Base-by-base conservation (phyloP, 2,329 filamentous ascomycete species). In the Fonsecaea monophora region DNA sequence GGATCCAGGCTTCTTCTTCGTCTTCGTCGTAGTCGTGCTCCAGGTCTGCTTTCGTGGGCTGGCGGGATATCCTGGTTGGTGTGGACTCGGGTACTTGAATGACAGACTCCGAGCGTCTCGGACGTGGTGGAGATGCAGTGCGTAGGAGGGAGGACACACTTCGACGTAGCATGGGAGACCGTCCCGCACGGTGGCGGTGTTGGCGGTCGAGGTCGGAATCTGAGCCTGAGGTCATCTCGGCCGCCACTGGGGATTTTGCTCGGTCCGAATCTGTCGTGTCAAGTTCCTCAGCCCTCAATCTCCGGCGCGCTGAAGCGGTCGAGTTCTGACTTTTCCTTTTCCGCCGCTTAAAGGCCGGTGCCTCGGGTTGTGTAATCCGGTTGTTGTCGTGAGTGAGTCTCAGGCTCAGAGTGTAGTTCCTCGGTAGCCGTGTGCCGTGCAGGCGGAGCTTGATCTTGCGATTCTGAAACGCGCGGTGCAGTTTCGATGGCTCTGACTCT, bases 381-480 rank as follows among this genome's bases (percentile, higher is more conserved):
- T 84, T 80, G 61, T 85, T 82, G 10, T 74, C 73, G 60, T 76
- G 79, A 1, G 82, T 83, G 13, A 88, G 81, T 12, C 86, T 85
- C 13, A 86, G 73, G 57, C 82, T 81, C 18, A 88, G 69, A 4
- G 85, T 85, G 68, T 89, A 89, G 6, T 79, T 75, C 8, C 75
- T 74, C 1, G 87, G 86, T 1, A 89, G 77, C 25, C 82, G 82
- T 1, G 80, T 79, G 12, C 87, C 86, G 68, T 86, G 80, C 1
- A 89, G 78, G 15, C 81, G 80, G 10, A 89, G 72, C 38, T 84
- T 80, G 65, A 89, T 88, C 76, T 87, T 88, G 61, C 85, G 81
- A 75, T 79, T 62, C 15, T 80, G 77, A 68, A 89, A 89, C 0
- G 85, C 84, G 6, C 77, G 74, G 35, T 81, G 77, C 0, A 89